Percentiles rank a stretch among this genome's conserved stretches.
Evolutionary conservation across 2,329 filamentous ascomycete genomes (phyloP).

Genomic region (Aspergillus pseudoviridinutans): DNA sequence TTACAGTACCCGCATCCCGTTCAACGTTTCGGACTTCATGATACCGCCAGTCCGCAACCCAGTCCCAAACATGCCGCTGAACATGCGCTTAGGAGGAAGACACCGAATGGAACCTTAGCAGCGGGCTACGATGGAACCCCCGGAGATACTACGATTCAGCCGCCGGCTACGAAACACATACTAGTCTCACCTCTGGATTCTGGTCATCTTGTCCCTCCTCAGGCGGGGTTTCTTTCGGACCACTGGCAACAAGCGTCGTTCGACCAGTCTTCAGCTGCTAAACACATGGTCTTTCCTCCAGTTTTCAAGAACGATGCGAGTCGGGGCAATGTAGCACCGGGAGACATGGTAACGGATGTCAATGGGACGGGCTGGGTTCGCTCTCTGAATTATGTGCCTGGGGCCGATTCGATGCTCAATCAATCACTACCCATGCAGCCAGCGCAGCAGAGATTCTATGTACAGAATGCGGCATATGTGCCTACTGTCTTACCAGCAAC

Average conservation of each 20-base stretch:
- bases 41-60: constrained; percentile 21
- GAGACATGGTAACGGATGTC: constrained; percentile 28
- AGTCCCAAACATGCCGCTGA: constrained; percentile 45
- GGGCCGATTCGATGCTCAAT: constrained; percentile 59
- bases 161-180: constrained; percentile 78
- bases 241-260: constrained; percentile 28
- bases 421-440: constrained; percentile 49
- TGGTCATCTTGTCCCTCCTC: constrained; percentile 30
- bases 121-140: constrained; percentile 86
- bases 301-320: constrained; percentile 35
- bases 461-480: constrained; percentile 48
- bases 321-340: constrained; percentile 21
- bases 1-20: constrained; percentile 38
- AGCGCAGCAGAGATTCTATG: constrained; percentile 37
- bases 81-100: constrained; percentile 84
- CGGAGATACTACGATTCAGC: constrained; percentile 66
- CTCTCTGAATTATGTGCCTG: constrained; percentile 45
- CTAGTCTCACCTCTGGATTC: constrained; percentile 60
- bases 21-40: constrained; percentile 32
- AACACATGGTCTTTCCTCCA: constrained; percentile 36
- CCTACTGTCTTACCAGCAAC: constrained; percentile 58
- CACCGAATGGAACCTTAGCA: constrained; percentile 86
- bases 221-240: constrained; percentile 29
- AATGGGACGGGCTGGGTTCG: constrained; percentile 41
- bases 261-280: constrained; percentile 27